A percentile compares a stretch with the other conserved stretches of the same genome.
Evolutionary conservation across 257 asterid species (phyloP).

Genomic region (Lycium barbarum): DNA sequence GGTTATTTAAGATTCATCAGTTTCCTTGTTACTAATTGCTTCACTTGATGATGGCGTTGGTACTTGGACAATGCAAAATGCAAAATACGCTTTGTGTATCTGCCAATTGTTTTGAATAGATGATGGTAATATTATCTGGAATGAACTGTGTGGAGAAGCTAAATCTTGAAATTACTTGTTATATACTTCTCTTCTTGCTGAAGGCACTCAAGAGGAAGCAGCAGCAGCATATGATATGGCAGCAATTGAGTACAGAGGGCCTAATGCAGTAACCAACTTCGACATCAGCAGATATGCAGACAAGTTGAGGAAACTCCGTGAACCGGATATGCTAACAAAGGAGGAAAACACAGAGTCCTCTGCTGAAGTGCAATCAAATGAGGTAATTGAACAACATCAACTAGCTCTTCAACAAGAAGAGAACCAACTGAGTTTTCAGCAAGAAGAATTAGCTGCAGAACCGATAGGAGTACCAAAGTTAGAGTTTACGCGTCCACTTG

Average conservation of each 20-base stretch:
- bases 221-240: slow-evolving; percentile 91
- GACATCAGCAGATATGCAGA: slow-evolving; percentile 72
- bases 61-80: neutral
- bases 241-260: slow-evolving; percentile 77
- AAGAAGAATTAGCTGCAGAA: neutral
- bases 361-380: slow-evolving; percentile 30
- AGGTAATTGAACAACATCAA: slow-evolving; percentile 29
- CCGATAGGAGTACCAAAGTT: neutral
- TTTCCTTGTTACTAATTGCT: neutral
- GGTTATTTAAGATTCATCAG: neutral
- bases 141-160: neutral
- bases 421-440: slow-evolving; percentile 12
- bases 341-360: slow-evolving; percentile 32
- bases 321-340: neutral
- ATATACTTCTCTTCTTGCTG: neutral
- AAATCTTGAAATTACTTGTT: neutral
- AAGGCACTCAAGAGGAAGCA: slow-evolving; percentile 91
- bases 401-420: slow-evolving; percentile 34
- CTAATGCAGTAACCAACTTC: slow-evolving; percentile 83
- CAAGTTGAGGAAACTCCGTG: slow-evolving; percentile 45
- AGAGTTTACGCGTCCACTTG: slow-evolving; percentile 22
- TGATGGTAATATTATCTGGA: neutral
- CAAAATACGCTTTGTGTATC: neutral
- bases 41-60: neutral
- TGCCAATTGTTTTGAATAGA: neutral